Conservation (phyloP, 805 yeast species). For the Spathaspora passalidarum region DNA sequence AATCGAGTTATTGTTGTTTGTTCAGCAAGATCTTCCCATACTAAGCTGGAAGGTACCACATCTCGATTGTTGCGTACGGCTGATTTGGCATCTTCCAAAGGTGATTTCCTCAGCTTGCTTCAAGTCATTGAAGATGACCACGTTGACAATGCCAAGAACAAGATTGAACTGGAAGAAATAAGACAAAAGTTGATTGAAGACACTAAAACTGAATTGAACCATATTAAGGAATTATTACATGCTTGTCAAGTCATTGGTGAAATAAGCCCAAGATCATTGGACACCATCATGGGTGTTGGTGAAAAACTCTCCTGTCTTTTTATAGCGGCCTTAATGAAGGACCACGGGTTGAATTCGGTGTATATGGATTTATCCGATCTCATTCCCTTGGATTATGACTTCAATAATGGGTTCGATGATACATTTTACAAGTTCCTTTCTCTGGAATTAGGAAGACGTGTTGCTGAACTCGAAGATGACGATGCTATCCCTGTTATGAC, state of each 20-base stretch:
- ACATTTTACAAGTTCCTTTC: slow-evolving; percentile 58
- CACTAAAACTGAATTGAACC: slow-evolving; percentile 62
- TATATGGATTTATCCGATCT: slow-evolving; percentile 78
- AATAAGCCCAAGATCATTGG: slow-evolving; percentile 82
- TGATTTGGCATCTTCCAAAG: slow-evolving; percentile 64
- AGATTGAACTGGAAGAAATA: slow-evolving; percentile 45
- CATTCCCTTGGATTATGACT: slow-evolving; percentile 60
- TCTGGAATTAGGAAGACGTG: slow-evolving; percentile 47
- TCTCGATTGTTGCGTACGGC: slow-evolving; percentile 83
- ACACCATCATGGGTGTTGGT: slow-evolving; percentile 88
- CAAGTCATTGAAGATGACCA: slow-evolving; percentile 78
- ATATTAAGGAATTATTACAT: slow-evolving; percentile 65
- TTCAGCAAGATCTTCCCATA: slow-evolving; percentile 87
- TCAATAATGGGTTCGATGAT: slow-evolving; percentile 62
- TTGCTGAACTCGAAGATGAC: slow-evolving; percentile 36
- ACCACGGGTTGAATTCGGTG: slow-evolving; percentile 71
- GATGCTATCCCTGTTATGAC: slow-evolving; percentile 82
- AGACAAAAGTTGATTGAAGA: slow-evolving; percentile 53
- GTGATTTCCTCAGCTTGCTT: slow-evolving; percentile 56
- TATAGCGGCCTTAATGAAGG: slow-evolving; percentile 82
- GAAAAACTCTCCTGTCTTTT: slow-evolving; percentile 89
- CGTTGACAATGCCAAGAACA: slow-evolving; percentile 60
- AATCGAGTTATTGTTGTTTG: slow-evolving; percentile 90
- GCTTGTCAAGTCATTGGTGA: slow-evolving; percentile 94
- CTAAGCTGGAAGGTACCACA: slow-evolving; percentile 95